phyloP scores from a whole-genome alignment of 78 protist species.

The Dictyostelium citrinum region DNA sequence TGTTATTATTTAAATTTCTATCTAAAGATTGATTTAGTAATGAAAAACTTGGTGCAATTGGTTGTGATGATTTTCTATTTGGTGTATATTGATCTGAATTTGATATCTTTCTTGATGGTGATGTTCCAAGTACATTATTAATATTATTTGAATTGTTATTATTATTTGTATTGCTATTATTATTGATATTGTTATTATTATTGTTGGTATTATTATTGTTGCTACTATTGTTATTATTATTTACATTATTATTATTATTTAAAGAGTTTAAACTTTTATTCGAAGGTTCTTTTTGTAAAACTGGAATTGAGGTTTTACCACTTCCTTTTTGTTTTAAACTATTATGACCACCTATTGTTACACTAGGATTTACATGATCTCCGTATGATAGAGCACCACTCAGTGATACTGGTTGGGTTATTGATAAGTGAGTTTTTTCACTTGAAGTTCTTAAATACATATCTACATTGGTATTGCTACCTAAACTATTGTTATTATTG shows the following conservation, averaged over 20 bases:
- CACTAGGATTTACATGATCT: neutral
- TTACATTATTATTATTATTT: neutral
- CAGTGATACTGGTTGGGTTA: neutral
- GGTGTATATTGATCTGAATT: neutral
- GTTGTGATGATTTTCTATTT: slow-evolving; percentile 35
- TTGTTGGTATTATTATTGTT: neutral
- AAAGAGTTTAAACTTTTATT: neutral
- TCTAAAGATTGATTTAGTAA: neutral
- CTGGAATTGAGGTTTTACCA: neutral
- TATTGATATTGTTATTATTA: neutral
- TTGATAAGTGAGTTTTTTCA: neutral
- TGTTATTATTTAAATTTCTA: neutral
- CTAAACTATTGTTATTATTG: neutral
- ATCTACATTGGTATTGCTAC: slow-evolving; percentile 10
- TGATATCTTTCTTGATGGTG: slow-evolving; percentile 16
- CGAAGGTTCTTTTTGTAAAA: neutral
- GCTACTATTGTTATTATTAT: neutral
- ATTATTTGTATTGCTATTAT: neutral
- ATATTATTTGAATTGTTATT: neutral
- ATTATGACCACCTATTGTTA: neutral
- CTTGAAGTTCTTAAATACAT: slow-evolving; percentile 13
- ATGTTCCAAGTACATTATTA: neutral
- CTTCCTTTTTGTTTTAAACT: neutral
- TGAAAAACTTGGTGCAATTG: neutral
- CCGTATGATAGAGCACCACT: slow-evolving; percentile 14